Conservation (phyloP, 345 rosid genomes). For the Lumnitzera littorea region DNA sequence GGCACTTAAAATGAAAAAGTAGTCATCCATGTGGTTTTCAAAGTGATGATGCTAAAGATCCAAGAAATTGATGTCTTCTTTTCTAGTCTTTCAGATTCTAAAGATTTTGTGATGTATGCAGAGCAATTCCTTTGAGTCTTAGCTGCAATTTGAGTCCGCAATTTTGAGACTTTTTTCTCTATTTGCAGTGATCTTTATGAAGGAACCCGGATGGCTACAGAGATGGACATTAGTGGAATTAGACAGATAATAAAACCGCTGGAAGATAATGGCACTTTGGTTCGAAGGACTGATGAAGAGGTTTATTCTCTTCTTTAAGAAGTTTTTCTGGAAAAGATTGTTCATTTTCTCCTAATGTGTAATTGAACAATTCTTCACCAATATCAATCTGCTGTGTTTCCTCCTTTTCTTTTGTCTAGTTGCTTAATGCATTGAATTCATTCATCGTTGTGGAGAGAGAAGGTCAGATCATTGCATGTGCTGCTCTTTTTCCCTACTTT, state of each 20-base stretch:
- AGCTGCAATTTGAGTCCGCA: neutral
- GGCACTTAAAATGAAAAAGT: too few relatives aligned
- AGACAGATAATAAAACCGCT: conserved; percentile 64
- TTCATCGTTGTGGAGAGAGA: conserved; percentile 81
- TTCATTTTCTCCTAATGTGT: conserved; percentile 2
- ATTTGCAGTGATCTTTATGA: conserved; percentile 75
- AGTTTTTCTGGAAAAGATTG: neutral
- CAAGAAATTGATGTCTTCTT: too few relatives aligned
- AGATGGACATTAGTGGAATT: conserved; percentile 65
- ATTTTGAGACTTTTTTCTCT: conserved; percentile 10
- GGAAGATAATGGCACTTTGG: conserved; percentile 63
- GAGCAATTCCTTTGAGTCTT: neutral
- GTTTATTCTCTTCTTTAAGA: conserved; percentile 22
- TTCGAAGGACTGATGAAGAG: conserved; percentile 72
- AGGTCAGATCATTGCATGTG: conserved; percentile 89
- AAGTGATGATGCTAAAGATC: too few relatives aligned
- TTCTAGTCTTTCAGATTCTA: too few relatives aligned
- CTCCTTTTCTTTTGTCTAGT: conserved; percentile 26
- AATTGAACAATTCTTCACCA: neutral
- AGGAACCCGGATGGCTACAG: conserved; percentile 75
- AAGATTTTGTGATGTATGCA: too few relatives aligned
- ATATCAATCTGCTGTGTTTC: conserved; percentile 1
- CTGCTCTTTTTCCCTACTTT: conserved; percentile 81
- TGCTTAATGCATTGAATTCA: conserved; percentile 54
- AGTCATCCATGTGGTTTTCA: too few relatives aligned